phyloP scores from a whole-genome alignment of 805 yeast genomes.

The Metschnikowia borealis region DNA sequence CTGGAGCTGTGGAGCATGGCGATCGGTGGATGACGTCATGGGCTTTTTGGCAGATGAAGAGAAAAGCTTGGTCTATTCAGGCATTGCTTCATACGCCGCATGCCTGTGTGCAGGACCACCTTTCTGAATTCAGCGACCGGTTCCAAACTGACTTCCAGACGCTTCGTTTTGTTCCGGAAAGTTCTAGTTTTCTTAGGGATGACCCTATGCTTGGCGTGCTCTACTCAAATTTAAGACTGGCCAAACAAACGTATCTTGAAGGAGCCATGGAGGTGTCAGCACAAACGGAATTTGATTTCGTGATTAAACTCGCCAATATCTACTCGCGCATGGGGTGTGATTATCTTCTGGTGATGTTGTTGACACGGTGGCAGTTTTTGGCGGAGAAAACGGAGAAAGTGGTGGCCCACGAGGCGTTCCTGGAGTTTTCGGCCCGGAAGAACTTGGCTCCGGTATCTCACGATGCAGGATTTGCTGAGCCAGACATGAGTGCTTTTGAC shows the following conservation, averaged over 20 bases:
- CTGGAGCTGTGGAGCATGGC: conserved; percentile 54
- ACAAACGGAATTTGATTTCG: conserved; percentile 54
- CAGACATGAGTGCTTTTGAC: conserved; percentile 71
- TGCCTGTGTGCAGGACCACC: conserved; percentile 22
- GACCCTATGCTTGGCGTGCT: conserved; percentile 79
- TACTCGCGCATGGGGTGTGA: conserved; percentile 92
- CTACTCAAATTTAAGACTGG: conserved; percentile 57
- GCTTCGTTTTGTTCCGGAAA: conserved; percentile 13
- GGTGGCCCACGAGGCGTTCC: conserved; percentile 10
- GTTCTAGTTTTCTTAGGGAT: conserved; percentile 51
- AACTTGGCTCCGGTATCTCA: conserved; percentile 19
- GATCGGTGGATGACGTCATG: conserved; percentile 82
- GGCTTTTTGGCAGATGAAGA: conserved; percentile 62
- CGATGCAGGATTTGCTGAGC: conserved; percentile 59
- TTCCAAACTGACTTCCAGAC: conserved; percentile 16
- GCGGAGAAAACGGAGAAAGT: conserved; percentile 6
- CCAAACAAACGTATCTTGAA: conserved; percentile 44
- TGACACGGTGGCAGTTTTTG: conserved; percentile 64
- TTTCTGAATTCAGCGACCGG: conserved; percentile 20
- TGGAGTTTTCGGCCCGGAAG: conserved; percentile 14
- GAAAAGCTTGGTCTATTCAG: conserved; percentile 47
- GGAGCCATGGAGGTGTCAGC: conserved; percentile 46
- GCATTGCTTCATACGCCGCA: conserved; percentile 59
- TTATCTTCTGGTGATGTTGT: conserved; percentile 58
- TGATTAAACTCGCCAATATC: conserved; percentile 59